Base-by-base conservation (phyloP, 257 asterid species). In the Solanum clarkiae region DNA sequence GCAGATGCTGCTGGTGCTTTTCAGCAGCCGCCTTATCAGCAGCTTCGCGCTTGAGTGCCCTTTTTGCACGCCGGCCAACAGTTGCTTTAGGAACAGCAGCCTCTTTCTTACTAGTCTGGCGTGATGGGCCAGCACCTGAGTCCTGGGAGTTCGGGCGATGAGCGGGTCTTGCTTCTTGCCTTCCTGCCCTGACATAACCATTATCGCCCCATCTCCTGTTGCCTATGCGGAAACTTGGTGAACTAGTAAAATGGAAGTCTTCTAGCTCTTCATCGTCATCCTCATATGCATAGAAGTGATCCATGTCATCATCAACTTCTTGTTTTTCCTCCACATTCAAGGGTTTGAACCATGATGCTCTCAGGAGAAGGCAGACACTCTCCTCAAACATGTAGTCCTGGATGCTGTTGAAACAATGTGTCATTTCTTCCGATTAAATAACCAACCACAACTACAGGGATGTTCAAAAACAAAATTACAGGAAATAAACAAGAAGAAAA, bases 371-470 rank as follows among this genome's bases (percentile, higher is more conserved):
- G 91, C 98, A 96, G 15, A 95, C 94, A 18, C 98, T 94, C 92
- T 95, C 98, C 94, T 94, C 98, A 36, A 93, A 93, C 97, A 96
- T 92, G 82, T 90, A 95, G 85, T 96, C 99, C 14, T 92, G 92
- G 32, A 93, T 86, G 90, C 97, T 95, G 94, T 84, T 70, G 59
- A 29, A 66, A 71, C 22, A 51, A 47, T 6, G 13, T 49, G 36
- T 10, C 29, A 18, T 83, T 83, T 71, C 49, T 49, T 63, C 42
- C 47, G 47, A 26, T 16, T 49, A 83, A 24, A 75, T 22, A 29
- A 15, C 65, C 54, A 63, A 45, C 82, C 47, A 77, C 82, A 15
- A 77, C 63, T 9, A 53, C 16, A 24, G 63, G 26, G 26, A 77
- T 26, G 26, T 51, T 16, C 65, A 53, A 51, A 47, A 26, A 32